Evolutionary conservation across 139 green algal species (phyloP).

Genomic region (Volvox reticuliferus): DNA sequence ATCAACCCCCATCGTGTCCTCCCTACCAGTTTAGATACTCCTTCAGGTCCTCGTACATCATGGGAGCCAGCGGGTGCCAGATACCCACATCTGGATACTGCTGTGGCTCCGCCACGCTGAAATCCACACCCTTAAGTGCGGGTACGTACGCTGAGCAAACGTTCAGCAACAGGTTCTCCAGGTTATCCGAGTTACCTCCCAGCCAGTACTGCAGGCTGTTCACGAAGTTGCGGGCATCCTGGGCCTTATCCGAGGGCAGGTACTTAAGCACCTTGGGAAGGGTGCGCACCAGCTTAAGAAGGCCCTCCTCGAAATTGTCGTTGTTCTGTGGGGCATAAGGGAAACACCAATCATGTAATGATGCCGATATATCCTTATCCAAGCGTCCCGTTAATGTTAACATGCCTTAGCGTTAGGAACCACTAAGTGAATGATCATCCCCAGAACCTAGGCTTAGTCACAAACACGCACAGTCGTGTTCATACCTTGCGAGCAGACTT

Average conservation of each 20-base stretch:
- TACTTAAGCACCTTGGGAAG: constrained; percentile 90
- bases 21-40: constrained; percentile 98
- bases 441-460: too few species aligned
- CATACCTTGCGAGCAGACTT: constrained; percentile 71
- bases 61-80: constrained; percentile 94
- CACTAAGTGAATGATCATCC: too few species aligned
- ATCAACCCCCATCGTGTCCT: too few species aligned
- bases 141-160: constrained; percentile 90
- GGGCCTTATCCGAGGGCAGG: constrained; percentile 76
- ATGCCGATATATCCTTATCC: too few species aligned
- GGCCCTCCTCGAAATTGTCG: constrained; percentile 98
- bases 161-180: constrained; percentile 98
- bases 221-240: constrained; percentile 92
- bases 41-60: constrained; percentile 98
- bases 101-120: constrained; percentile 82
- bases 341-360: too few species aligned
- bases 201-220: constrained; percentile 99
- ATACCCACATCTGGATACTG: constrained; percentile 97
- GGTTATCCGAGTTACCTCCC: constrained; percentile 96
- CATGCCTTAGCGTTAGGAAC: too few species aligned
- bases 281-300: constrained; percentile 97
- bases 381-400: too few species aligned
- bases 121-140: constrained; percentile 82
- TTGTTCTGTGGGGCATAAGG: constrained; percentile 76
- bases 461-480: too few species aligned